These are phyloP conservation scores for Coemansia sp. DNA, from an alignment of 192 early-diverging fungal species.

Conservation along the genomic window DNA sequence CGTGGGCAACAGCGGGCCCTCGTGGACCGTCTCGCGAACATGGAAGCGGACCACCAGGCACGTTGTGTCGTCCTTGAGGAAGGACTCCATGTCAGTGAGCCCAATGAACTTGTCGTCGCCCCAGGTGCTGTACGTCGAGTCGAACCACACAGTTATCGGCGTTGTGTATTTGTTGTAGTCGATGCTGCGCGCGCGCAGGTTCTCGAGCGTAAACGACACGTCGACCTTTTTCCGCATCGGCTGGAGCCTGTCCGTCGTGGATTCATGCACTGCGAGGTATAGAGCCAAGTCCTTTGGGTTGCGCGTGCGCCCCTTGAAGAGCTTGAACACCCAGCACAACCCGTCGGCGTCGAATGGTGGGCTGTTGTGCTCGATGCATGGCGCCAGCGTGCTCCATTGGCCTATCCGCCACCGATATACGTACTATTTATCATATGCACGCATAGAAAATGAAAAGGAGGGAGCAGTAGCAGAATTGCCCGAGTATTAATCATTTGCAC, in stretches of 20 bases:
- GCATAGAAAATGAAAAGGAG: background rate
- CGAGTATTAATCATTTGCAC: background rate
- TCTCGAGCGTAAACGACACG: conserved; percentile 45
- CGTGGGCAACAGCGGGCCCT: conserved; percentile 14
- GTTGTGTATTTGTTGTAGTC: conserved; percentile 51
- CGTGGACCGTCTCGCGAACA: conserved; percentile 43
- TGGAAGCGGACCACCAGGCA: conserved; percentile 50
- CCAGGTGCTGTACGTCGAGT: conserved; percentile 49
- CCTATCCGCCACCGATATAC: conserved; percentile 56
- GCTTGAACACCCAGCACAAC: conserved; percentile 52
- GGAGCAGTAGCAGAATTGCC: conserved; percentile 7
- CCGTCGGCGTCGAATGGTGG: conserved; percentile 50
- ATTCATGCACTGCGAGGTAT: conserved; percentile 47
- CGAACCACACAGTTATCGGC: conserved; percentile 54
- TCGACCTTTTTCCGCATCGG: conserved; percentile 41
- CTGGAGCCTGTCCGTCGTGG: conserved; percentile 21
- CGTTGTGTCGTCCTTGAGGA: conserved; percentile 38
- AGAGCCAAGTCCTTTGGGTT: conserved; percentile 40
- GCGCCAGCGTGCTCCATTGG: conserved; percentile 49
- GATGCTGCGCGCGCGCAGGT: conserved; percentile 33
- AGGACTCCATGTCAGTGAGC: conserved; percentile 32
- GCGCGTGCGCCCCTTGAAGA: conserved; percentile 52
- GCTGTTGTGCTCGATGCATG: conserved; percentile 54
- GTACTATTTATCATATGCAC: conserved; percentile 22
- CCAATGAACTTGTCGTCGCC: conserved; percentile 48